These are phyloP conservation scores for Suillus ampliporus DNA, from an alignment of 768 basidiomycete species.

Conservation along the genomic window DNA sequence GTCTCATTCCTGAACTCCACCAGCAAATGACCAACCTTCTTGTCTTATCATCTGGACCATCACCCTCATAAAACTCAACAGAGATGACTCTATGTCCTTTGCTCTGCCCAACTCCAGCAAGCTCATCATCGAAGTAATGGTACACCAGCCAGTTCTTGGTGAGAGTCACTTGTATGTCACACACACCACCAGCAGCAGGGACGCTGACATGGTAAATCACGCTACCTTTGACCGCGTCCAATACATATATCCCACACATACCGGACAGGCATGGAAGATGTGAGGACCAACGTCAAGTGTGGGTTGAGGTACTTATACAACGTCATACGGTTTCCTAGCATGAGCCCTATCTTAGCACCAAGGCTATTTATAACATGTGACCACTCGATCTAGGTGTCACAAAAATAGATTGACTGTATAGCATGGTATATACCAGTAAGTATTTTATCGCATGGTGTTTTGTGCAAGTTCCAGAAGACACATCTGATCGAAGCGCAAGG, in stretches of 20 bases:
- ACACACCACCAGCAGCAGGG: conserved; percentile 48
- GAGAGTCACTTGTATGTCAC: conserved; percentile 74
- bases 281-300: conserved; percentile 71
- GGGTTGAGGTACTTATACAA: conserved; percentile 96
- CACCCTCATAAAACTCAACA: conserved; percentile 90
- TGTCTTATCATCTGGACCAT: conserved; percentile 66
- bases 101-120: conserved; percentile 48
- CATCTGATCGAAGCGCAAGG: no score
- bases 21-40: conserved; percentile 54
- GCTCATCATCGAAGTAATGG: conserved; percentile 74
- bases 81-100: conserved; percentile 79
- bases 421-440: no score
- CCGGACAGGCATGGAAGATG: conserved; percentile 38
- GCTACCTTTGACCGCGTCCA: conserved; percentile 83
- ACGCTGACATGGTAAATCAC: conserved; percentile 71
- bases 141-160: conserved; percentile 95
- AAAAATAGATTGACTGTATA: no score
- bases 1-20: conserved; percentile 23
- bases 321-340: conserved; percentile 87
- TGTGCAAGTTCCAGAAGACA: no score
- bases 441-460: no score
- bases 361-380: no score
- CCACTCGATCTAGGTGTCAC: no score
- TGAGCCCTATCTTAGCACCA: no score
- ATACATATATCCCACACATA: conserved; percentile 70